Evolutionary conservation across 2,329 filamentous ascomycete species (phyloP), one percentile per base, ranked within the genome.

Genomic region (Pseudocercospora vitis): DNA sequence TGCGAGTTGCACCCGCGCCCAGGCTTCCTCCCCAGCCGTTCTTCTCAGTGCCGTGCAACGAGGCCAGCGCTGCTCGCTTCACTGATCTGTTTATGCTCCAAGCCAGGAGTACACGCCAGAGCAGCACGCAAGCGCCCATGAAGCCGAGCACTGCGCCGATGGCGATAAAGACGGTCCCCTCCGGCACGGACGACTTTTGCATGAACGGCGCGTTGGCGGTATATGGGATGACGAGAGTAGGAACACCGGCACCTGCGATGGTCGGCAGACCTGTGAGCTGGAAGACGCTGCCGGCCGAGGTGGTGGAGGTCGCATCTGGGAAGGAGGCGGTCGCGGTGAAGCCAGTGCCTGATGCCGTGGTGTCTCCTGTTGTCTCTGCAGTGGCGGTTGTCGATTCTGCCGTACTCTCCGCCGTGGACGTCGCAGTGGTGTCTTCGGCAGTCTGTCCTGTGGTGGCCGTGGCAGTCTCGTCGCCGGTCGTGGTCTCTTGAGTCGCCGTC

Each of bases 141-240:
- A 91, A 86, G 12, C 89, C 94, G 5, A 99, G 81, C 23, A 90
- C 86, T 21, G 91, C 88, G 40, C 94, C 94, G 1, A 97, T 94
- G 18, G 85, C 87, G 65, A 99, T 99, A 75, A 99, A 99, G 55
- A 99, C 87, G 3, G 92, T 96, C 50, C 94, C 94, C 66, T 97
- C 88, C 2, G 94, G 94, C 8, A 91, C 78, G 49, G 75, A 85
- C 0, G 91, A 95, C 65, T 86, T 85, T 68, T 91, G 86, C 89
- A 97, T 96, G 70, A 89, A 99, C 12, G 92, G 91, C 4, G 94
- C 94, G 66, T 87, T 83, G 32, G 82, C 79, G 2, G 89, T 96
- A 21, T 91, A 88, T 6, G 94, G 94, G 2, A 97, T 86, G 21
- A 84, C 81, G 3, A 90, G 79, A 1, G 87, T 75, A 4, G 91